phyloP scores from a whole-genome alignment of 306 rosid genomes.

The Malus fusca region DNA sequence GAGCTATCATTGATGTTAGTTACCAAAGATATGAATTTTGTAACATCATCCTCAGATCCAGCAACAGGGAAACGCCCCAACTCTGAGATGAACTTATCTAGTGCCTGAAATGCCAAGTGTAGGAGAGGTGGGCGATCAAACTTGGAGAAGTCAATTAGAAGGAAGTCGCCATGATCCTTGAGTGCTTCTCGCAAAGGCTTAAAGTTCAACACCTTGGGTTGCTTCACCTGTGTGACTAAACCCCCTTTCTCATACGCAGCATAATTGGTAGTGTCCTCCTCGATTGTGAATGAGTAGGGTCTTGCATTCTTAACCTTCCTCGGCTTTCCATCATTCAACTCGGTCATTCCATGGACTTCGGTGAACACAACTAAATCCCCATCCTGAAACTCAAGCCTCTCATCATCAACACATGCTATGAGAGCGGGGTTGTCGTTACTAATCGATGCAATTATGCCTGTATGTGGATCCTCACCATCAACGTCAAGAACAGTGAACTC shows the following conservation, averaged over 20 bases:
- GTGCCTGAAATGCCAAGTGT: conserved; percentile 20
- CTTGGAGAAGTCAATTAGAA: conserved; percentile 21
- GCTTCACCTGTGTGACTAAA: conserved; percentile 21
- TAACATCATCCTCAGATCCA: conserved; percentile 18
- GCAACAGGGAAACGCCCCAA: conserved; percentile 13
- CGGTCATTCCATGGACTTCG: conserved; percentile 20
- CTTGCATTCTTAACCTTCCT: conserved; percentile 11
- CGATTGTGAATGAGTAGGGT: conserved; percentile 17
- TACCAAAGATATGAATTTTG: background rate
- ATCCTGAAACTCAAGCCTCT: conserved; percentile 22
- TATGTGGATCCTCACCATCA: conserved; percentile 21
- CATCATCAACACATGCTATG: conserved; percentile 23
- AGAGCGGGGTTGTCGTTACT: conserved; percentile 23
- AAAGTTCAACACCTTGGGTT: conserved; percentile 19
- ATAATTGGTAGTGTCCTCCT: conserved; percentile 15
- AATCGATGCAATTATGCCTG: conserved; percentile 20
- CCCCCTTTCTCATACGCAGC: conserved; percentile 13
- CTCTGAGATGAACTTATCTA: conserved; percentile 13
- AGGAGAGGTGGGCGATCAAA: conserved; percentile 29
- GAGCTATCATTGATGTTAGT: conserved; percentile 8
- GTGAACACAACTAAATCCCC: conserved; percentile 20
- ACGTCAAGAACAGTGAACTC: conserved; percentile 19
- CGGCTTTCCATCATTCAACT: conserved; percentile 16
- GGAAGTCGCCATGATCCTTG: conserved; percentile 20
- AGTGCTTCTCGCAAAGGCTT: conserved; percentile 19